A percentile compares a stretch with the other conserved stretches of the same genome.
Evolutionary conservation across 139 green algal species (phyloP).

Genomic region (Chlorella sp.): DNA sequence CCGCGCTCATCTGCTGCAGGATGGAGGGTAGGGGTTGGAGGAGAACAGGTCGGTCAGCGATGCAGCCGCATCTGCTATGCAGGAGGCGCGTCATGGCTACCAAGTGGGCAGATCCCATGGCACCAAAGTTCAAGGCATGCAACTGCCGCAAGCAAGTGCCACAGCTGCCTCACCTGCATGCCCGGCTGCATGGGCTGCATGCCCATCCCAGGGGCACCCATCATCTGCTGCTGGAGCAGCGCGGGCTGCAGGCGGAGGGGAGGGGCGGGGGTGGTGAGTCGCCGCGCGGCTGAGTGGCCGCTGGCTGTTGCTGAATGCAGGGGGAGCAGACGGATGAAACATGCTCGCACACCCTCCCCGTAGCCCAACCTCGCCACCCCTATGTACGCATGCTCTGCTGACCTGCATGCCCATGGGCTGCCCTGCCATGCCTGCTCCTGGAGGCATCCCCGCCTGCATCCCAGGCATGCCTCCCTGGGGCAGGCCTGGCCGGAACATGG

Average conservation of each 20-base stretch:
- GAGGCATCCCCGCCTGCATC: background rate
- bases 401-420: slow-evolving; percentile 18
- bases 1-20: slow-evolving; percentile 11
- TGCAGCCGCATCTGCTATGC: background rate
- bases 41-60: too few relatives aligned
- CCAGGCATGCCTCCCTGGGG: background rate
- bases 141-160: too few relatives aligned
- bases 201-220: slow-evolving; percentile 14
- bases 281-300: too few relatives aligned
- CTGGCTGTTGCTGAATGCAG: too few relatives aligned
- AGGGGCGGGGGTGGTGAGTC: too few relatives aligned
- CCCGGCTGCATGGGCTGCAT: slow-evolving; percentile 30
- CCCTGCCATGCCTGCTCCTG: background rate
- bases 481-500: slow-evolving; percentile 4
- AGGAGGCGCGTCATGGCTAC: too few relatives aligned
- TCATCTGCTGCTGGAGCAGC: slow-evolving; percentile 31
- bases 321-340: too few relatives aligned
- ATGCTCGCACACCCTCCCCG: too few relatives aligned
- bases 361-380: too few relatives aligned
- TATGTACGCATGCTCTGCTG: too few relatives aligned
- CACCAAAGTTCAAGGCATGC: background rate
- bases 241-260: background rate
- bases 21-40: too few relatives aligned
- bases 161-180: background rate
- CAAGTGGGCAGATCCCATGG: too few relatives aligned